phyloP scores from a whole-genome alignment of 176 grass and related monocot genomes.

The Musa beccarii region DNA sequence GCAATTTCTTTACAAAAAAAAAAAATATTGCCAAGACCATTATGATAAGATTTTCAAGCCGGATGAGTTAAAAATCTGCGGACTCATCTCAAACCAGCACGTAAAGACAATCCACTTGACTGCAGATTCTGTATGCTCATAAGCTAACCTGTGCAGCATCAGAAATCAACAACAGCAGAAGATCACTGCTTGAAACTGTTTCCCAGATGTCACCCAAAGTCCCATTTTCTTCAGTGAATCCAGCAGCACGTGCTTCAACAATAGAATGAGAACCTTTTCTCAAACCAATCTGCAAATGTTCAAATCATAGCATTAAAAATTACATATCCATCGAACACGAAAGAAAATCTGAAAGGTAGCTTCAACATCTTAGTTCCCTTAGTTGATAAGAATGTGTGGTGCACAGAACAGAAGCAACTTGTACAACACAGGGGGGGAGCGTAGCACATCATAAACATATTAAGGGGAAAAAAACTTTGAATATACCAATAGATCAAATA shows the following conservation, averaged over 20 bases:
- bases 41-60: not conserved
- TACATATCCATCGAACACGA: not conserved
- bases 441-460: not conserved
- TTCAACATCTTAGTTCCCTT: not conserved
- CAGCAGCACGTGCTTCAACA: constrained; percentile 24
- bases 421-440: not conserved
- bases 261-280: constrained; percentile 26
- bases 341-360: not conserved
- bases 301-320: not conserved
- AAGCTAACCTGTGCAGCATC: constrained; percentile 66
- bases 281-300: constrained; percentile 24
- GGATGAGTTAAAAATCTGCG: not conserved
- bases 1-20: too few species aligned
- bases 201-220: constrained; percentile 76
- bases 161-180: constrained; percentile 87
- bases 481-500: not conserved
- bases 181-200: constrained; percentile 67
- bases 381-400: not conserved
- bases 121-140: not conserved
- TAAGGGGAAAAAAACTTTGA: not conserved
- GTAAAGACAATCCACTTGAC: not conserved
- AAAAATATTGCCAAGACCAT: not conserved
- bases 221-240: constrained; percentile 28
- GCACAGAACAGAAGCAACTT: not conserved
- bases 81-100: not conserved